These are phyloP conservation scores for Dioscorea alata DNA, from an alignment of 106 monocot genomes.

Conservation along the genomic window DNA sequence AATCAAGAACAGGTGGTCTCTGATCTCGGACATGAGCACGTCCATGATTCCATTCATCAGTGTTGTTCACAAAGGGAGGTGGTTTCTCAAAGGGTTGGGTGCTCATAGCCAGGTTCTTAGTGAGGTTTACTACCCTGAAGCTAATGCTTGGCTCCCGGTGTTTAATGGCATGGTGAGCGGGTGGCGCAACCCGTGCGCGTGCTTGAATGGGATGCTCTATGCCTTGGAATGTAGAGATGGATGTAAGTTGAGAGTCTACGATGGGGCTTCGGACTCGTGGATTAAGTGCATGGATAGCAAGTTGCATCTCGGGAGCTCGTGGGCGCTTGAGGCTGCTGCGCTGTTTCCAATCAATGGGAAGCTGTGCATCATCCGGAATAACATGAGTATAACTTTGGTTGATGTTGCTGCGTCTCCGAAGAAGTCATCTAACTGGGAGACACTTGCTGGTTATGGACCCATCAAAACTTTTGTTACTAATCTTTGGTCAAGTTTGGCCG, in stretches of 20 bases:
- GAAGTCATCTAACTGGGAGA: constrained; percentile 19
- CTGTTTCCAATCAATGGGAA: constrained; percentile 23
- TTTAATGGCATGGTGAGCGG: constrained; percentile 35
- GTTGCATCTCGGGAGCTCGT: constrained; percentile 29
- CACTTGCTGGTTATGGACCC: constrained; percentile 21
- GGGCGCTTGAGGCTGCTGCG: constrained; percentile 31
- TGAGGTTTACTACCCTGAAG: constrained; percentile 25
- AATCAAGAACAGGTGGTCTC: constrained; percentile 35
- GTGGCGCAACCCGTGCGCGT: constrained; percentile 33
- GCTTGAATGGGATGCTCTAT: constrained; percentile 25
- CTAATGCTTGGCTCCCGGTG: constrained; percentile 19
- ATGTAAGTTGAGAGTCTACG: constrained; percentile 30
- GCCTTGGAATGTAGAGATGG: constrained; percentile 39
- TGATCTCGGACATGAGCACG: constrained; percentile 28
- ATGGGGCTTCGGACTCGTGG: constrained; percentile 26
- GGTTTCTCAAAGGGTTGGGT: constrained; percentile 43
- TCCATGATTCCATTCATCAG: constrained; percentile 39
- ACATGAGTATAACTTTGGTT: constrained; percentile 36
- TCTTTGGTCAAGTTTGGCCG: constrained; percentile 25
- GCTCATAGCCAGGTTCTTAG: constrained; percentile 31
- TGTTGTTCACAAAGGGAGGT: constrained; percentile 22
- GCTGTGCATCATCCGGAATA: constrained; percentile 30
- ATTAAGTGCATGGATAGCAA: constrained; percentile 19
- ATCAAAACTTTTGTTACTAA: constrained; percentile 20
- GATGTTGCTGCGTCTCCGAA: constrained; percentile 8